Conservation (phyloP, 225 moss, liverwort and hornwort species). For the Pseudisothecium myosuroides region DNA sequence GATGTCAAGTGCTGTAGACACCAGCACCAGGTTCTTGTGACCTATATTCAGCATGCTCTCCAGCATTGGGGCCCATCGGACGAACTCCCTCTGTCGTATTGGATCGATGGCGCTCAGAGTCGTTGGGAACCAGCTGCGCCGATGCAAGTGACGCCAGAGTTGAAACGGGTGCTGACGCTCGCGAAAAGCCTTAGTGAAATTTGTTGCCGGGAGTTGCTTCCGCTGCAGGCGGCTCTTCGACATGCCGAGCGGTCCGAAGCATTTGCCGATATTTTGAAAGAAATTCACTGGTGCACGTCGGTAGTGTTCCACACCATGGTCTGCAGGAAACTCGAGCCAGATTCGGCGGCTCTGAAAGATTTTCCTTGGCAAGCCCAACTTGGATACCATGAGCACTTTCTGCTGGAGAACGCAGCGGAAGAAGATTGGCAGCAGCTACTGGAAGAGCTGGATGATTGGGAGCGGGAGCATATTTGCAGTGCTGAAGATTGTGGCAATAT, state of each 20-base stretch:
- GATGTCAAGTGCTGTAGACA: background rate
- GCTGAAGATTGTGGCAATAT: background rate
- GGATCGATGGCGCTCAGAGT: background rate
- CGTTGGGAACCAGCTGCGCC: background rate
- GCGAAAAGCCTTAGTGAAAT: background rate
- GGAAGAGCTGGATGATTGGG: too few relatives aligned
- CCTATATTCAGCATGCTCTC: background rate
- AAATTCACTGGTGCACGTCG: too few relatives aligned
- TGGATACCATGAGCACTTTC: too few relatives aligned
- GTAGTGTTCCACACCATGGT: too few relatives aligned
- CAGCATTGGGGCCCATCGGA: background rate
- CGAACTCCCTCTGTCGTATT: background rate
- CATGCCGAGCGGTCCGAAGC: background rate
- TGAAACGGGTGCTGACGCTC: background rate
- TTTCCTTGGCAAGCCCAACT: too few relatives aligned
- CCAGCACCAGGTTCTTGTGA: background rate
- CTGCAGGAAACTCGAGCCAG: too few relatives aligned
- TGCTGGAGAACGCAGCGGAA: too few relatives aligned
- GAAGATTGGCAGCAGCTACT: too few relatives aligned
- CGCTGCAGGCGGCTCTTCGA: background rate
- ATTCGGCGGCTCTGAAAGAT: too few relatives aligned
- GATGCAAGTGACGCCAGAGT: background rate
- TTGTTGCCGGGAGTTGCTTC: background rate
- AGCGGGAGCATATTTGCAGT: too few relatives aligned
- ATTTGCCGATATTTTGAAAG: background rate